Conservation (phyloP, 495 filamentous ascomycete genomes). For the Ramalina intermedia region DNA sequence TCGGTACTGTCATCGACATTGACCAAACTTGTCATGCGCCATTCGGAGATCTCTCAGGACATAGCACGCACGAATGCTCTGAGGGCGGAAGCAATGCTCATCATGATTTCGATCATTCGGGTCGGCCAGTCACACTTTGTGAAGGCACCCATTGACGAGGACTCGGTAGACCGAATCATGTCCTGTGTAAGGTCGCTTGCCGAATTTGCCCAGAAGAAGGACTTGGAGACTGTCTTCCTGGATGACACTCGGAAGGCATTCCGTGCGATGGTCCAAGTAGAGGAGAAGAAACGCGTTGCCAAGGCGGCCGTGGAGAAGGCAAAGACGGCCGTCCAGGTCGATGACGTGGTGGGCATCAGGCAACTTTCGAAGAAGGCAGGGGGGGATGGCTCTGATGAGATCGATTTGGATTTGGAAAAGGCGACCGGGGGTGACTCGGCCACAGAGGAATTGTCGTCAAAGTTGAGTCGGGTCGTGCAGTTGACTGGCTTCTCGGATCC, state of each 20-base stretch:
- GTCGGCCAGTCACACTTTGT: slow-evolving; percentile 97
- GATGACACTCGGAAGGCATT: slow-evolving; percentile 95
- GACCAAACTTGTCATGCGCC: slow-evolving; percentile 96
- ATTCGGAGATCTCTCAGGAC: slow-evolving; percentile 86
- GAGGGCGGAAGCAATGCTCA: slow-evolving; percentile 94
- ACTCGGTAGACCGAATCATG: slow-evolving; percentile 95
- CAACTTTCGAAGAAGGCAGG: slow-evolving; percentile 86
- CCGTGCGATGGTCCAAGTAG: slow-evolving; percentile 93
- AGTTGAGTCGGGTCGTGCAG: slow-evolving; percentile 91
- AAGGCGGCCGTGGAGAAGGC: slow-evolving; percentile 86
- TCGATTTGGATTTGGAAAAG: slow-evolving; percentile 82
- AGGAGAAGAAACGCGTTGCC: slow-evolving; percentile 89
- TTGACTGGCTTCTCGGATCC: slow-evolving; percentile 97
- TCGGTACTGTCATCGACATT: slow-evolving; percentile 88
- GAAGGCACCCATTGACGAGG: slow-evolving; percentile 93
- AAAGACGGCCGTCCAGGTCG: slow-evolving; percentile 87
- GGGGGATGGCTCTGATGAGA: slow-evolving; percentile 69
- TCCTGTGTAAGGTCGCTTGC: slow-evolving; percentile 84
- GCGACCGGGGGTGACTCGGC: slow-evolving; percentile 81
- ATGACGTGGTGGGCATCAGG: slow-evolving; percentile 83
- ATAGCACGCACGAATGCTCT: slow-evolving; percentile 81
- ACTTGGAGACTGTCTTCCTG: slow-evolving; percentile 82
- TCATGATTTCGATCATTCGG: slow-evolving; percentile 97
- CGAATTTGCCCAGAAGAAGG: slow-evolving; percentile 78
- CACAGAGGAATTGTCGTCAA: slow-evolving; percentile 76